A percentile compares a stretch with the other conserved stretches of the same genome.
Conservation (phyloP, 345 rosid genomes). For the Syzygium aromaticum region DNA sequence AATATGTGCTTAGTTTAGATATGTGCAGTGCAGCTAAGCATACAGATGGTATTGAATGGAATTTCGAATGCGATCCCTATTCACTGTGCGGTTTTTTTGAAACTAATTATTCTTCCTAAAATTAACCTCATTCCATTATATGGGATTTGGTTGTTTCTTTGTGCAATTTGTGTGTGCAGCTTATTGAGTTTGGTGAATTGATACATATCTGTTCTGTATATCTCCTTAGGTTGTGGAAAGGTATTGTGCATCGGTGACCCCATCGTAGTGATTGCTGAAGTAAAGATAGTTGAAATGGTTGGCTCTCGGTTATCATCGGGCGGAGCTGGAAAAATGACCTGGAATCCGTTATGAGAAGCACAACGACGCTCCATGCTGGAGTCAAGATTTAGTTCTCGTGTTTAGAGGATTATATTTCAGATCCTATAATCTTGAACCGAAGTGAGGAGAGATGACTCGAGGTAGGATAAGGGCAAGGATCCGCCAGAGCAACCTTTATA, state of each 20-base stretch:
- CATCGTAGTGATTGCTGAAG: not conserved
- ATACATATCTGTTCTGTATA: not conserved
- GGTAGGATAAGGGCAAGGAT: conserved; percentile 84
- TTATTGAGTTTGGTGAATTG: not conserved
- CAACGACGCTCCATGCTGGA: not conserved
- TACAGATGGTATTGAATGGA: not conserved
- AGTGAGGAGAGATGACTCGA: conserved; percentile 49
- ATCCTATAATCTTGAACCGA: not conserved
- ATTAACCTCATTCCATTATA: not conserved
- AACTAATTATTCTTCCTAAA: not conserved
- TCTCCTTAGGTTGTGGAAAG: not conserved
- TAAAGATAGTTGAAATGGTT: not conserved
- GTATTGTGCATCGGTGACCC: not conserved
- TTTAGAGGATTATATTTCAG: not conserved
- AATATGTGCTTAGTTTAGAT: not conserved
- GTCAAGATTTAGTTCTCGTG: not conserved
- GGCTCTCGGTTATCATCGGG: not conserved
- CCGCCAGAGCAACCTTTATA: conserved; percentile 64
- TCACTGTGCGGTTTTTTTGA: not conserved
- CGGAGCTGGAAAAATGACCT: not conserved
- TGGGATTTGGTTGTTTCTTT: not conserved
- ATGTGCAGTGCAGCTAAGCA: not conserved
- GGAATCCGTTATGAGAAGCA: not conserved
- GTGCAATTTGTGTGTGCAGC: not conserved
- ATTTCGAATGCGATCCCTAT: not conserved